Base-by-base conservation (phyloP, 805 yeast genomes). In the Metschnikowia kunwiensis region DNA sequence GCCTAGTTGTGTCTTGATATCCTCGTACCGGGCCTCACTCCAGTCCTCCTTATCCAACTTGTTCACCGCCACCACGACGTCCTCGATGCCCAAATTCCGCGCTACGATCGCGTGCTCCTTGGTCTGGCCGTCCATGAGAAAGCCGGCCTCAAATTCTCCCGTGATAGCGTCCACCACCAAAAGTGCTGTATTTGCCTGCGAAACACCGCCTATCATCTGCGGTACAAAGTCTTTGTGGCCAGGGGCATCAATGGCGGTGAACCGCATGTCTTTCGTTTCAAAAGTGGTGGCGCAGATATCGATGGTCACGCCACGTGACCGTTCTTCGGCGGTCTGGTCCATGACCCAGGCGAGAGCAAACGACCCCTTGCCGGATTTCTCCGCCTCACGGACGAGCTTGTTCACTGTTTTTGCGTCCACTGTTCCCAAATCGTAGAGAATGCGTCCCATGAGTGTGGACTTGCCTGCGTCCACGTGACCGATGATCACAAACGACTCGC, bases 381-480 rank as follows among this genome's bases (percentile, higher is more conserved):
- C 80, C 21, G 86, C 75, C 44, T 84, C 88, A 43, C 74, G 74
- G 27, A 78, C 73, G 35, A 78, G 63, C 48, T 78, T 81, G 49
- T 78, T 76, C 9, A 83, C 68, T 1, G 82, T 74, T 33, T 78
- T 76, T 24, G 78, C 72, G 49, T 80, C 83, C 5, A 85, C 78
- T 2, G 78, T 78, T 6, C 83, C 82, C 18, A 75, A 57, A 49
- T 84, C 91, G 42, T 75, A 78, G 26, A 85, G 57, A 24, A 85
- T 56, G 30, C 93, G 60, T 5, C 94, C 94, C 75, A 84, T 76
- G 33, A 85, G 65, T 1, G 94, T 85, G 2, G 88, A 81, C 52
- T 85, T 85, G 11, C 94, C 94, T 0, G 91, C 86, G 58, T 85
- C 94, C 5, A 85, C 91, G 57, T 85, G 94, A 8, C 94, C 93